Base-by-base conservation (phyloP, 2,329 filamentous ascomycete species). In the Colletotrichum limetticola region DNA sequence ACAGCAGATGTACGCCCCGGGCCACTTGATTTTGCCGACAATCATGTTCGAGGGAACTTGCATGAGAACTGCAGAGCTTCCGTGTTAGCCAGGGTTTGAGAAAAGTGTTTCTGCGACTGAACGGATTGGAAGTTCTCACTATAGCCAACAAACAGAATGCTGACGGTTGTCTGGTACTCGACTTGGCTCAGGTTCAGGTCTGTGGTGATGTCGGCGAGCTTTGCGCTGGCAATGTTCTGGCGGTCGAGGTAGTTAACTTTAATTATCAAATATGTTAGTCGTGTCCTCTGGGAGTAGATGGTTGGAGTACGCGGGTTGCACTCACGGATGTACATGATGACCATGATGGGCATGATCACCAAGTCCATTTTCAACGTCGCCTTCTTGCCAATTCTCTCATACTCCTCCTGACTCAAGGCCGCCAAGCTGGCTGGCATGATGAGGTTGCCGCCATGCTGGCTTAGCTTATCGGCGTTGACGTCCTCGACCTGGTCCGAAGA, bases 141-240 rank as follows among this genome's bases (percentile, higher is more conserved):
- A 74, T 85, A 84, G 8, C 82, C 80, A 26, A 82, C 78, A 37
- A 81, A 81, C 14, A 81, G 75, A 35, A 82, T 79, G 2, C 76
- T 78, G 42, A 86, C 82, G 2, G 81, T 79, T 0, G 84, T 85
- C 70, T 85, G 81, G 68, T 87, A 83, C 26, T 83, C 71, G 24
- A 79, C 76, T 19, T 76, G 66, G 28, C 74, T 78, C 49, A 83
- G 77, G 55, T 75, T 66, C 16, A 84, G 76, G 52, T 83, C 80
- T 22, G 77, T 75, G 1, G 77, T 71, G 35, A 83, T 74, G 74
- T 80, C 75, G 75, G 78, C 74, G 69, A 82, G 76, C 77, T 78
- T 78, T 19, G 80, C 78, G 69, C 80, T 80, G 30, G 79, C 78
- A 24, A 81, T 81, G 63, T 81, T 80, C 35, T 79, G 78, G 12